Evolutionary conservation across 768 basidiomycete species (phyloP).

Genomic region (Suillus subluteus): DNA sequence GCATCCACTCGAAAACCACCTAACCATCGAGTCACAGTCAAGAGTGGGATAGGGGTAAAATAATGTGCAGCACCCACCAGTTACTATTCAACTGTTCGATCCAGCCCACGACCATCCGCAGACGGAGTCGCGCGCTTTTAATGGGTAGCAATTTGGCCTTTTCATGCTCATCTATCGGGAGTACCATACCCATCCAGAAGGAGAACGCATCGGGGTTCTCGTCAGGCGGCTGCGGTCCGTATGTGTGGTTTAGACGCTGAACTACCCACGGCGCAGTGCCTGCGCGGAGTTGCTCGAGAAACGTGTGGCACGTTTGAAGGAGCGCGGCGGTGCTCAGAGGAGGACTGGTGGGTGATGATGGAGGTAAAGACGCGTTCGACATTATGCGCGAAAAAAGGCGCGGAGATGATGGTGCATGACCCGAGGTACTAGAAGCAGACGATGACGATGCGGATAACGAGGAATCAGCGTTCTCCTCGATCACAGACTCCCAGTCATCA

Average conservation of each 20-base stretch:
- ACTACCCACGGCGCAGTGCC: constrained; percentile 94
- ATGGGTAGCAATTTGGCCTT: constrained; percentile 87
- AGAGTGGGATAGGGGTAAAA: constrained; percentile 18
- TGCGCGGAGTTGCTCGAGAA: constrained; percentile 60
- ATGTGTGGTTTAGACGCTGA: constrained; percentile 79
- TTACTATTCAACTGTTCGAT: constrained; percentile 75
- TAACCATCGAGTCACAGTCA: constrained; percentile 36
- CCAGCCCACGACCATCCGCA: constrained; percentile 92
- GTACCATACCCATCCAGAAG: constrained; percentile 89
- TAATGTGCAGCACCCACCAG: constrained; percentile 44
- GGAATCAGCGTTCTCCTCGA: constrained; percentile 20
- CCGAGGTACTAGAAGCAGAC: constrained; percentile 8
- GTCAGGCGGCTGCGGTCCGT: constrained; percentile 71
- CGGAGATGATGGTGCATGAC: constrained; percentile 15
- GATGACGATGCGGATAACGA: constrained; percentile 20
- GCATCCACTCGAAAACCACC: constrained; percentile 81
- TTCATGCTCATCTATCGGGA: constrained; percentile 91
- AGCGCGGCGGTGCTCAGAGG: constrained; percentile 32
- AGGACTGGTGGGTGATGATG: constrained; percentile 11
- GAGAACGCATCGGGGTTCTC: constrained; percentile 70
- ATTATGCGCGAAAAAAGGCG: constrained; percentile 22
- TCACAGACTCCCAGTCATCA: constrained; percentile 28
- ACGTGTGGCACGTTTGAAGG: constrained; percentile 60
- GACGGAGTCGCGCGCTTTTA: constrained; percentile 72
- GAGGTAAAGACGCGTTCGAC: constrained; percentile 16